Evolutionary conservation across 441 rosid genomes (phyloP).

Genomic region (Adansonia grandidieri): DNA sequence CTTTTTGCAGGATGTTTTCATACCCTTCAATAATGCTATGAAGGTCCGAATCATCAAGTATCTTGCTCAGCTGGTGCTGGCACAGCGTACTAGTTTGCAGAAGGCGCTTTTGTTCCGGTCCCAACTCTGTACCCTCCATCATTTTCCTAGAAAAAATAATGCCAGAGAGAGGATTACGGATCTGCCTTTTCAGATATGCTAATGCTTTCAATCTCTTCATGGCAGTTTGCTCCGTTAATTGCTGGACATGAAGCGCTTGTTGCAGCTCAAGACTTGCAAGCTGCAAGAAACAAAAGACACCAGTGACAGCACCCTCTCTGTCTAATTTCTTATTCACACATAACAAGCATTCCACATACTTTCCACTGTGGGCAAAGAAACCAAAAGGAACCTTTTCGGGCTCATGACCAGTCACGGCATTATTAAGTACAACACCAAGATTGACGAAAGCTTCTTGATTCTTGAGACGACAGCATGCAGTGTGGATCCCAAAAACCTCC

Average conservation of each 20-base stretch:
- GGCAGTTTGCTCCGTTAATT: slow-evolving; percentile 79
- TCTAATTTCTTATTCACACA: slow-evolving; percentile 84
- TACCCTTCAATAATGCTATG: slow-evolving; percentile 88
- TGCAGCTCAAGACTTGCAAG: slow-evolving; percentile 91
- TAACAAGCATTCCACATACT: slow-evolving; percentile 78
- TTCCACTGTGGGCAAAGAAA: slow-evolving; percentile 68
- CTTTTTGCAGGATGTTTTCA: slow-evolving; percentile 23
- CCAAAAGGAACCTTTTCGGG: slow-evolving; percentile 77
- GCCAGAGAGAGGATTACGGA: slow-evolving; percentile 78
- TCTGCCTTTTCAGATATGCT: slow-evolving; percentile 79
- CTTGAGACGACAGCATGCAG: slow-evolving; percentile 77
- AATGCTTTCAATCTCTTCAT: slow-evolving; percentile 68
- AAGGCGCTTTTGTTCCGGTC: slow-evolving; percentile 68
- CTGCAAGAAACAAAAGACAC: slow-evolving; percentile 92
- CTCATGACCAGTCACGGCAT: slow-evolving; percentile 72
- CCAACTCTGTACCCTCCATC: slow-evolving; percentile 75
- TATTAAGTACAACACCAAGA: slow-evolving; percentile 76
- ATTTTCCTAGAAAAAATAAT: slow-evolving; percentile 67
- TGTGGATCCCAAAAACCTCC: slow-evolving; percentile 79
- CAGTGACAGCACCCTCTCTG: slow-evolving; percentile 75
- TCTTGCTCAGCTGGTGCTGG: slow-evolving; percentile 75
- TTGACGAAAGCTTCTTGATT: slow-evolving; percentile 80
- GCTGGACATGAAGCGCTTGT: slow-evolving; percentile 86
- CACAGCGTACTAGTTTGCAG: slow-evolving; percentile 76
- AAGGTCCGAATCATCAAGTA: slow-evolving; percentile 85